Evolutionary conservation across 2,329 filamentous ascomycete genomes (phyloP).

Genomic region (Fusarium fujikuroi): DNA sequence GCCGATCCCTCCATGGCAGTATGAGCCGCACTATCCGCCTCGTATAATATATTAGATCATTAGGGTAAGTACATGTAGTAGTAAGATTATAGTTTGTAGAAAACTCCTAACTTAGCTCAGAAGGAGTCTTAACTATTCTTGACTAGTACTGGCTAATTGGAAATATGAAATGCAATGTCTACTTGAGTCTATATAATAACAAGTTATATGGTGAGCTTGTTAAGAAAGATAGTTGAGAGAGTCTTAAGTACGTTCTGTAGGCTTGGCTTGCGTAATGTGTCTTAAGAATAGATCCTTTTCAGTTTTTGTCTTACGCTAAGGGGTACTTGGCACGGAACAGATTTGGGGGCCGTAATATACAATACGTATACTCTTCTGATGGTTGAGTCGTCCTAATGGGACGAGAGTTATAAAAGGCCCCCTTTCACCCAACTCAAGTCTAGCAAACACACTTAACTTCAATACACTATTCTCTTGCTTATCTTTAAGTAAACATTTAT

Average conservation of each 20-base stretch:
- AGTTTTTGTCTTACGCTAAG: not conserved
- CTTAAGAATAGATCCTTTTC: not conserved
- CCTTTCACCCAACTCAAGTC: not conserved
- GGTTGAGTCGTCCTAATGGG: not conserved
- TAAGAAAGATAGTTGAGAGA: no score
- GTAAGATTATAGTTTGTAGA: not conserved
- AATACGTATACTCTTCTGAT: not conserved
- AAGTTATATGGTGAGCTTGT: not conserved
- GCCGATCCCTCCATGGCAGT: not conserved
- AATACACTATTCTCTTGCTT: not conserved
- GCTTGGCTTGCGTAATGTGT: not conserved
- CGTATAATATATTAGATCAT: not conserved
- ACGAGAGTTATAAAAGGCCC: not conserved
- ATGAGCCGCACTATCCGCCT: not conserved
- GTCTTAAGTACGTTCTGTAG: no score
- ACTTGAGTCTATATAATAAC: not conserved
- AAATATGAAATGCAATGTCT: not conserved
- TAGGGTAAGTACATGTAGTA: not conserved
- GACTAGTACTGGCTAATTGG: fast-evolving
- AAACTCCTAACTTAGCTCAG: fast-evolving
- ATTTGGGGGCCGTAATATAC: not conserved
- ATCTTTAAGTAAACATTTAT: not conserved
- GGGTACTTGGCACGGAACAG: not conserved
- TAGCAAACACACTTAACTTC: not conserved
- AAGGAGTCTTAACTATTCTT: not conserved